Evolutionary conservation across 2,329 filamentous ascomycete species (phyloP), one percentile per base, ranked within the genome.

Genomic region (Penicillium janthinellum): DNA sequence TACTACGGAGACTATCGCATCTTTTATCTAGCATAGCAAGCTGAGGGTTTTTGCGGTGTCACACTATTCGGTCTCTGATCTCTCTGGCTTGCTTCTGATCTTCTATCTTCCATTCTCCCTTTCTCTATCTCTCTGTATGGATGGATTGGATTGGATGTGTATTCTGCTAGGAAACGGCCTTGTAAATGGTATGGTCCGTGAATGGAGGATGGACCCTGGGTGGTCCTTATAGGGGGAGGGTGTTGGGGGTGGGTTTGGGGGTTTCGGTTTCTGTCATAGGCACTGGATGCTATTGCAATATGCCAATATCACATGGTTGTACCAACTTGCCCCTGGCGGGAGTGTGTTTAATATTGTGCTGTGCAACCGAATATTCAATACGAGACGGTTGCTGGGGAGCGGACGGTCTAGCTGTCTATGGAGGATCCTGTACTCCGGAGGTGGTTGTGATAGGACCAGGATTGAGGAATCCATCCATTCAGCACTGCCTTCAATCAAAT

Each of bases 1-100:
- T 25, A 38, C 17, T 22, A 54, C 37, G 34, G 52, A 31, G 54
- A 59, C 28, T 66, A 59, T 67, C 59, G 63, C 63, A 69, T 70
- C 63, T 62, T 59, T 65, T 62, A 62, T 65, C 65, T 70, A 73
- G 73, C 73, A 76, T 76, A 75, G 73, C 73, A 73, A 75, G 73
- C 70, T 72, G 63, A 70, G 59, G 73, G 57, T 61, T 66, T 8
- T 59, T 58, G 59, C 57, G 61, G 61, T 66, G 58, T 64, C 57
- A 50, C 52, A 55, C 60, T 57, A 60, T 64, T 41, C 59, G 52
- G 60, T 58, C 50, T 64, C 64, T 62, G 64, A 63, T 64, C 20
- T 64, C 20, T 64, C 41, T 61, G 58, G 65, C 57, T 55, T 57
- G 49, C 48, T 42, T 55, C 37, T 51, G 47, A 52, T 42, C 28